Evolutionary conservation across 2,329 filamentous ascomycete genomes (phyloP), one percentile per base, ranked within the genome.

Genomic region (Helminthosporium solani): DNA sequence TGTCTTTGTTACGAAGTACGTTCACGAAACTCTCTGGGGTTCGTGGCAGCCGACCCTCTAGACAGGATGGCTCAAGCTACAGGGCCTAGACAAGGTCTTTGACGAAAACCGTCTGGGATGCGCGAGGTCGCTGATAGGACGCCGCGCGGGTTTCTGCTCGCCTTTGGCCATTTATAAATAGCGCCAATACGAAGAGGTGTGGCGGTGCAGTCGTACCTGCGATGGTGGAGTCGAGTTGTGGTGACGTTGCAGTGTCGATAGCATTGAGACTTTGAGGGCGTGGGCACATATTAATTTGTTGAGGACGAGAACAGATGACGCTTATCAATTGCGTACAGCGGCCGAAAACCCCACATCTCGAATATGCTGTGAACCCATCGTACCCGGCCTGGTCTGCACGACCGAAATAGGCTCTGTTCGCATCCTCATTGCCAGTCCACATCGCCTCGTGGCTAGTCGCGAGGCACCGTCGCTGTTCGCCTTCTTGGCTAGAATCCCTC

Each of bases 11-110:
- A 47, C 38, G 46, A 46, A 51, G 52, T 46, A 56, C 54, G 18
- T 53, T 61, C 59, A 58, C 60, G 50, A 62, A 60, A 61, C 15
- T 42, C 34, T 28, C 52, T 61, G 60, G 56, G 45, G 20, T 37
- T 33, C 31, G 7, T 18, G 33, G 33, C 33, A 35, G 33, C n/a
- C 23, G 8, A 6, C 21, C 35, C 11, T 25, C 57, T 61, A 58
- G 61, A 60, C 41, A 60, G 63, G 58, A 56, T 51, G 42, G 41
- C 48, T 44, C 41, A 23, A 49, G 52, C 39, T 44, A 35, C 28
- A 38, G 44, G 42, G 34, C 21, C 18, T n/a, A 49, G 37, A 49
- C 36, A 52, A 49, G 54, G 56, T 43, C 47, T 31, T 31, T 48
- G 47, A 44, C 46, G 37, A 47, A 28, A 51, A 49, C 54, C 36